These are phyloP conservation scores for Geoglossum cookeanum DNA, from an alignment of 2,329 filamentous ascomycete species.

Conservation along the genomic window DNA sequence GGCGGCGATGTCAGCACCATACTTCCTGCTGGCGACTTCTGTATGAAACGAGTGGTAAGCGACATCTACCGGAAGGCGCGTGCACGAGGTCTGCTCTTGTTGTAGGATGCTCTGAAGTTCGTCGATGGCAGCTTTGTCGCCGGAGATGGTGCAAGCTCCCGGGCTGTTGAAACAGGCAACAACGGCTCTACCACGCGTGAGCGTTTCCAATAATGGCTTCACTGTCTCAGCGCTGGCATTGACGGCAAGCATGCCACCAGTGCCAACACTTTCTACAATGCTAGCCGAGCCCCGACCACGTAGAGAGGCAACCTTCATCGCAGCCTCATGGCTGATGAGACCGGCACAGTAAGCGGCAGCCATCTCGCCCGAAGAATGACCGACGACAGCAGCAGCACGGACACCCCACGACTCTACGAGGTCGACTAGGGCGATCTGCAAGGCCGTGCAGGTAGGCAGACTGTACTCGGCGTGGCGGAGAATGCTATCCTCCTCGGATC, in stretches of 20 bases:
- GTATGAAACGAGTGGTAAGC: slow-evolving; percentile 13
- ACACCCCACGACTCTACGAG: slow-evolving; percentile 5
- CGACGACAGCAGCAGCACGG: slow-evolving; percentile 12
- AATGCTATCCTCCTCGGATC: too few relatives aligned
- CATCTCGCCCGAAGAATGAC: slow-evolving; percentile 18
- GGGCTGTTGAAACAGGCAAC: slow-evolving; percentile 8
- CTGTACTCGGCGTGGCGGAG: neutral
- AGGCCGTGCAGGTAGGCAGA: slow-evolving; percentile 4
- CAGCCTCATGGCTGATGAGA: slow-evolving; percentile 12
- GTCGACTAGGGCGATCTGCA: slow-evolving; percentile 4
- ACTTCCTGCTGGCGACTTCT: too few relatives aligned
- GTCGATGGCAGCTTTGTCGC: slow-evolving; percentile 9
- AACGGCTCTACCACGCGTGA: too few relatives aligned
- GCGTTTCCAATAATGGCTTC: neutral
- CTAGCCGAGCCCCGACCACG: slow-evolving; percentile 15
- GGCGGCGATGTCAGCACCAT: too few relatives aligned
- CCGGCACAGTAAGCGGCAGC: slow-evolving; percentile 16
- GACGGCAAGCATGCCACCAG: neutral
- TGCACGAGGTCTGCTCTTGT: slow-evolving; percentile 23
- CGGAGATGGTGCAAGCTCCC: slow-evolving; percentile 14
- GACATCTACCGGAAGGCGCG: slow-evolving; percentile 21
- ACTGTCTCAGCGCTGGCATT: neutral
- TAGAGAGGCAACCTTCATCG: slow-evolving; percentile 23
- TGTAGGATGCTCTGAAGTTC: slow-evolving; percentile 15
- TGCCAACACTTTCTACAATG: slow-evolving; percentile 10